A percentile compares a stretch with the other conserved stretches of the same genome.
Evolutionary conservation across 2,329 filamentous ascomycete species (phyloP).

Genomic region (Annulohypoxylon truncatum): DNA sequence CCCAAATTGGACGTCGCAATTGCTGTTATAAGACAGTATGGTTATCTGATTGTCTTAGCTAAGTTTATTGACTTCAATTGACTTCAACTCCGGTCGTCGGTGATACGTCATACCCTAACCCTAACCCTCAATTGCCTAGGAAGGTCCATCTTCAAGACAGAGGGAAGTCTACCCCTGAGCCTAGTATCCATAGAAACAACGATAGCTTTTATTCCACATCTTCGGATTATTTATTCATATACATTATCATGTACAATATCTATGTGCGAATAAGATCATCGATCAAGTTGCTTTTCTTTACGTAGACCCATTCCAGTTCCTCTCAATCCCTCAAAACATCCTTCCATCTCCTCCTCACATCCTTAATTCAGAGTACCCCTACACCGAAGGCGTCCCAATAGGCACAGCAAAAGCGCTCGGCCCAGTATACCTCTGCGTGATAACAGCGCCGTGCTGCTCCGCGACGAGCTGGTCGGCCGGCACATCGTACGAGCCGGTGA

Average conservation of each 20-base stretch:
- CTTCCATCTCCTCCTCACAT: background rate
- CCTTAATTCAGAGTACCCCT: background rate
- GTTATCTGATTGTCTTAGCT: too few relatives aligned
- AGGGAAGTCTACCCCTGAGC: background rate
- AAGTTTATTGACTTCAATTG: background rate
- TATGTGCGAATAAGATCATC: constrained; percentile 1
- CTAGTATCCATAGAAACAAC: background rate
- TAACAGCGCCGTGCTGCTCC: constrained; percentile 35
- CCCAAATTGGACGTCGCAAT: too few relatives aligned
- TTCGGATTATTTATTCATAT: background rate
- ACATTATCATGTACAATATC: constrained; percentile 10
- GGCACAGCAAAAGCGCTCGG: constrained; percentile 34
- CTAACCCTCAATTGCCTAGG: background rate
- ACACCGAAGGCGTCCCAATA: background rate
- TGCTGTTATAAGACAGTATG: too few relatives aligned
- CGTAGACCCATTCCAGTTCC: background rate
- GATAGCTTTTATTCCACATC: background rate
- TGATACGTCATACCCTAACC: background rate
- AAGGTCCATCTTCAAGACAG: background rate
- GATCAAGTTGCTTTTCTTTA: background rate
- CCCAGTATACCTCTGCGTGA: constrained; percentile 37
- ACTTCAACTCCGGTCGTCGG: background rate
- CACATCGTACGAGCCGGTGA: constrained; percentile 40
- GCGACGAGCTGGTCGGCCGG: constrained; percentile 34
- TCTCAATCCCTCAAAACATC: background rate